A percentile compares a stretch with the other conserved stretches of the same genome.
Evolutionary conservation across 1,284 basidiomycete genomes (phyloP).

Genomic region (Fomitopsis pinicola): DNA sequence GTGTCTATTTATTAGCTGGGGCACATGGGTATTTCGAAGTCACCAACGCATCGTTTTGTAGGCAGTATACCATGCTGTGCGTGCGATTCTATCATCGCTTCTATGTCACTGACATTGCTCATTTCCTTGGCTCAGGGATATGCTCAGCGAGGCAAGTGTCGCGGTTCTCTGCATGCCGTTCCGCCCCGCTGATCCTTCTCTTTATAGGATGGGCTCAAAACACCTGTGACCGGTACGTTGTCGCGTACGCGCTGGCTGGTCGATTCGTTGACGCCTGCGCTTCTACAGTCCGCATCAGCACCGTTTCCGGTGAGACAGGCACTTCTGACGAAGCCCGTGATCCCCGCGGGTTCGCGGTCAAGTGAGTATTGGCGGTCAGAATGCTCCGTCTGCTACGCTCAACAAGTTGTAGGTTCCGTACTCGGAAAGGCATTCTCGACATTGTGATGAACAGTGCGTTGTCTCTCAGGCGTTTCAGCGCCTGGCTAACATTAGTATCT

Average conservation of each 20-base stretch:
- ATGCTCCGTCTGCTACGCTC: background rate
- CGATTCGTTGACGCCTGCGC: slow-evolving; percentile 37
- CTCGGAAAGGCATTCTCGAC: slow-evolving; percentile 84
- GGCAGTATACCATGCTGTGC: slow-evolving; percentile 24
- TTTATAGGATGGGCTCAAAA: slow-evolving; percentile 13
- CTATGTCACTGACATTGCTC: slow-evolving; percentile 43
- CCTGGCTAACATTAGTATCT: background rate
- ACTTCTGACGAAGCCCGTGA: slow-evolving; percentile 89
- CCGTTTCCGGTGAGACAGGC: slow-evolving; percentile 85
- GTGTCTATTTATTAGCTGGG: slow-evolving; percentile 27
- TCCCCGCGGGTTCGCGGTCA: slow-evolving; percentile 56
- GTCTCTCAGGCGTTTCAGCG: too few relatives aligned
- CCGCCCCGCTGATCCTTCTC: background rate
- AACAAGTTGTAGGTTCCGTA: slow-evolving; percentile 34
- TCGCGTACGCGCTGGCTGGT: background rate
- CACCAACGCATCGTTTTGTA: slow-evolving; percentile 24
- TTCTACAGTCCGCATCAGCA: slow-evolving; percentile 79
- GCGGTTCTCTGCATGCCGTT: background rate
- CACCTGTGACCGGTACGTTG: slow-evolving; percentile 18
- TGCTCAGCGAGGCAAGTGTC: slow-evolving; percentile 15
- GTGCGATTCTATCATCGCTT: slow-evolving; percentile 24
- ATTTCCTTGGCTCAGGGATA: slow-evolving; percentile 12
- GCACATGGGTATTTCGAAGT: slow-evolving; percentile 58
- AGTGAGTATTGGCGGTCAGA: slow-evolving; percentile 12
- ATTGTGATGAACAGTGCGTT: slow-evolving; percentile 73